Evolutionary conservation across 2,329 filamentous ascomycete genomes (phyloP), one percentile per base, ranked within the genome.

Genomic region (Lasiodiplodia hormozganensis): DNA sequence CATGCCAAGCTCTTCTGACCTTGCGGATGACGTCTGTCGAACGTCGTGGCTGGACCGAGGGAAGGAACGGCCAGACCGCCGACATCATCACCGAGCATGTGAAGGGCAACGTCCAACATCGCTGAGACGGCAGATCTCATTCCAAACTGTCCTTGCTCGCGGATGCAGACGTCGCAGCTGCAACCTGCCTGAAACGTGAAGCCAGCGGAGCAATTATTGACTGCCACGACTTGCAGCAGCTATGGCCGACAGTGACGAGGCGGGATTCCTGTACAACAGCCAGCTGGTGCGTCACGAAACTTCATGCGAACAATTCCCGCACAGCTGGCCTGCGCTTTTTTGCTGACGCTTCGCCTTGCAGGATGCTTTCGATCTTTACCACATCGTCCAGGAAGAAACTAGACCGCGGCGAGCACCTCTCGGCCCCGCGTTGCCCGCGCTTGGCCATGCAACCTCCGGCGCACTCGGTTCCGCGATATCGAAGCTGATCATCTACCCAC

Each of bases 361-460:
- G 80, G 80, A 82, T 70, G 80, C 80, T 11, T 82, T 82, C 70
- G 76, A 78, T 6, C 73, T 81, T 40, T 82, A 82, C 70, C 80
- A 82, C 60, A 74, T 81, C 69, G 72, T 75, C 16, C 79, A 81
- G 54, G 81, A 84, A 69, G 73, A 75, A 36, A 67, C 70, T 18
- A 69, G 69, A 18, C 62, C 69, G 18, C 64, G 51, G 14, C 14
- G 70, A 3, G 68, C 71, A 16, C 73, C 74, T 8, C 69, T 76
- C 57, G 81, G 82, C 2, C 83, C 86, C 25, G 84, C 84, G 0
- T 79, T 96, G 4, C 91, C 92, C 62, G 92, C 93, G 40, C 83
- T 97, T 10, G 91, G 92, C 54, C 93, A 97, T 82, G 94, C 92
- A 66, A 79, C 92, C 38, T 93, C 93, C 4, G 94, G 94, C 64